These are phyloP conservation scores for Zygosaccharomyces sapae DNA, from an alignment of 1,139 yeast species.

Conservation along the genomic window DNA sequence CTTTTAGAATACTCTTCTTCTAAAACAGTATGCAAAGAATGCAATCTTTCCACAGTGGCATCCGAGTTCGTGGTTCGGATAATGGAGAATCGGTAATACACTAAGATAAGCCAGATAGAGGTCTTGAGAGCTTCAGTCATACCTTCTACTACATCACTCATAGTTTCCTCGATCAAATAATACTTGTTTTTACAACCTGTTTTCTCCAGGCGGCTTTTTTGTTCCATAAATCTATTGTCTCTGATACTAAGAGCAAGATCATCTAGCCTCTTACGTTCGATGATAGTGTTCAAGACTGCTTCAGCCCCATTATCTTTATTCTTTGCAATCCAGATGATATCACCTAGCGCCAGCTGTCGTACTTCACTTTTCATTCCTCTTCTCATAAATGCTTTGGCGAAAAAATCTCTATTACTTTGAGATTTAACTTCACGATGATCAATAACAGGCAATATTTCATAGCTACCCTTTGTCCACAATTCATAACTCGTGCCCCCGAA, in stretches of 20 bases:
- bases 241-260: slow-evolving; percentile 78
- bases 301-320: slow-evolving; percentile 54
- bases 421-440: slow-evolving; percentile 81
- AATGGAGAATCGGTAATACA: slow-evolving; percentile 62
- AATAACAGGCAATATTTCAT: slow-evolving; percentile 56
- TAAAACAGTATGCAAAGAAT: slow-evolving; percentile 53
- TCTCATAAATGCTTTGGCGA: slow-evolving; percentile 49
- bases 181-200: slow-evolving; percentile 65
- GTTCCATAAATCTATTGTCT: slow-evolving; percentile 87
- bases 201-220: slow-evolving; percentile 67
- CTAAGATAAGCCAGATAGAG: slow-evolving; percentile 66
- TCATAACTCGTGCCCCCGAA: slow-evolving; percentile 34
- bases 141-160: slow-evolving; percentile 42
- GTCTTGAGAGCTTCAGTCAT: slow-evolving; percentile 70
- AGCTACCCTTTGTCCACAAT: slow-evolving; percentile 52
- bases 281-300: slow-evolving; percentile 70
- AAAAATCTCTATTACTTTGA: slow-evolving; percentile 58
- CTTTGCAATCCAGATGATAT: slow-evolving; percentile 82
- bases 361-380: slow-evolving; percentile 53
- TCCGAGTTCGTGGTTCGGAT: slow-evolving; percentile 68
- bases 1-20: slow-evolving; percentile 37
- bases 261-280: slow-evolving; percentile 85
- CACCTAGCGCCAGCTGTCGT: slow-evolving; percentile 72
- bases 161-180: slow-evolving; percentile 79
- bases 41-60: slow-evolving; percentile 66